Conservation (phyloP, 495 filamentous ascomycete species). For the Zalerion maritima region DNA sequence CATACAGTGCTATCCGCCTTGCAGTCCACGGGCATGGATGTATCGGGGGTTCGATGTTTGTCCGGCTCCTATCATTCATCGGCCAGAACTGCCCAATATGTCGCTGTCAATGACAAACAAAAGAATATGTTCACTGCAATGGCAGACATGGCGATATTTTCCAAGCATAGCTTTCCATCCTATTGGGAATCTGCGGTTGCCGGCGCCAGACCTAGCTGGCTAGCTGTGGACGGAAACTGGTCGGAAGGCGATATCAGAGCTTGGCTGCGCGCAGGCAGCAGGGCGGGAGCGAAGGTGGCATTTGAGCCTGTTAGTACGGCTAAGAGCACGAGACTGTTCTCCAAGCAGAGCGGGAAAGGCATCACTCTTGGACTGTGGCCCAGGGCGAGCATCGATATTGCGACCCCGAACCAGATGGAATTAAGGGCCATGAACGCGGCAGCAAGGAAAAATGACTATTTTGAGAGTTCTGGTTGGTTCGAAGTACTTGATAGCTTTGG, state of each 20-base stretch:
- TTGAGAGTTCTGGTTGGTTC: constrained; percentile 66
- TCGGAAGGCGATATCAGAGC: constrained; percentile 39
- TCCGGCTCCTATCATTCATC: constrained; percentile 29
- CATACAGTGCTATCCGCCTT: constrained; percentile 50
- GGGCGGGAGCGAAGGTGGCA: constrained; percentile 41
- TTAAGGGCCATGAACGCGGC: constrained; percentile 56
- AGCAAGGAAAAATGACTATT: constrained; percentile 46
- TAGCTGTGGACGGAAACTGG: constrained; percentile 81
- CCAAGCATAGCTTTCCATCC: constrained; percentile 30
- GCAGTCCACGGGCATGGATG: constrained; percentile 44
- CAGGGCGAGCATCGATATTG: constrained; percentile 45
- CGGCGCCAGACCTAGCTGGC: constrained; percentile 47
- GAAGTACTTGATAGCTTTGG: constrained; percentile 61
- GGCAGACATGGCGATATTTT: constrained; percentile 87
- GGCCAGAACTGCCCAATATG: constrained; percentile 69
- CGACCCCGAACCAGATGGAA: constrained; percentile 73
- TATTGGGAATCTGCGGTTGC: constrained; percentile 47
- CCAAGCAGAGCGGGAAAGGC: constrained; percentile 13
- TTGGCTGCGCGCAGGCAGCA: constrained; percentile 45
- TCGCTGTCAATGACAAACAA: constrained; percentile 70
- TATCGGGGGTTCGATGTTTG: constrained; percentile 43
- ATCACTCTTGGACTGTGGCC: constrained; percentile 40
- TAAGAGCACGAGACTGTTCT: constrained; percentile 62
- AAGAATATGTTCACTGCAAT: constrained; percentile 77
- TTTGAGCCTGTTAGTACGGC: constrained; percentile 83